Evolutionary conservation across 2,329 filamentous ascomycete species (phyloP).

Genomic region (Pseudocercospora macadamiae): DNA sequence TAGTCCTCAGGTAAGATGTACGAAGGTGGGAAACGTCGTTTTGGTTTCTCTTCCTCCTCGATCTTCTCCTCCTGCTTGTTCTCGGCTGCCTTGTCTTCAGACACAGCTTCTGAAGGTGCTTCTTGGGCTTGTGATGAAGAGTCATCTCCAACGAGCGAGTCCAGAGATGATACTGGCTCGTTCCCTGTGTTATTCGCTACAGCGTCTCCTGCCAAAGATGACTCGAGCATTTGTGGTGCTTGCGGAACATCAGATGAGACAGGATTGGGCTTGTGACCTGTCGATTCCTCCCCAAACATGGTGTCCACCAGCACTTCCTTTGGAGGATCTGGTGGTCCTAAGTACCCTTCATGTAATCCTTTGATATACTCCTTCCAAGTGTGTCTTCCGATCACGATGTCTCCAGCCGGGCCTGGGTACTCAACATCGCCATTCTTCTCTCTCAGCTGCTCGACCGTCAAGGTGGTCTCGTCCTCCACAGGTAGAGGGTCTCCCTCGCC

Average conservation of each 20-base stretch:
- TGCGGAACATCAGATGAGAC: constrained; percentile 2
- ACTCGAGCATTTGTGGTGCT: constrained; percentile 9
- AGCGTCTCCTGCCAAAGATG: constrained; percentile 33
- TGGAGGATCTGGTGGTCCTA: constrained; percentile 77
- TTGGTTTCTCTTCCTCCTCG: constrained; percentile 45
- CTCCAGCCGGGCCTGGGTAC: constrained; percentile 75
- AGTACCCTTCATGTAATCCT: constrained; percentile 93
- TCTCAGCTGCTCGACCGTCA: constrained; percentile 65
- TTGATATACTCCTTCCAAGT: constrained; percentile 97
- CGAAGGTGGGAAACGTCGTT: constrained; percentile 65
- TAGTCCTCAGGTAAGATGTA: constrained; percentile 78
- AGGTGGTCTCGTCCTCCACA: constrained; percentile 56
- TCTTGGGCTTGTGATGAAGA: constrained; percentile 6
- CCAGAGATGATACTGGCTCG: constrained; percentile 14
- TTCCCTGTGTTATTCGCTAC: constrained; percentile 13
- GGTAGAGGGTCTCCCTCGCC: constrained; percentile 52
- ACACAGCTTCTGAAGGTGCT: constrained; percentile 6
- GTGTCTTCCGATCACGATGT: constrained; percentile 86
- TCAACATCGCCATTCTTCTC: constrained; percentile 68
- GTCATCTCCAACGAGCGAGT: constrained; percentile 9
- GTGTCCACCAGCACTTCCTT: constrained; percentile 22
- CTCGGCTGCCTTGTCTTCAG: constrained; percentile 24
- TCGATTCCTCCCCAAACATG: background rate
- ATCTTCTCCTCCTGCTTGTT: constrained; percentile 34
- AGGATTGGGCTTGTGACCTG: constrained; percentile 24